Percentiles rank a stretch among this genome's conserved stretches.
Evolutionary conservation across 768 basidiomycete genomes (phyloP).

Genomic region (Lactarius evosmus): DNA sequence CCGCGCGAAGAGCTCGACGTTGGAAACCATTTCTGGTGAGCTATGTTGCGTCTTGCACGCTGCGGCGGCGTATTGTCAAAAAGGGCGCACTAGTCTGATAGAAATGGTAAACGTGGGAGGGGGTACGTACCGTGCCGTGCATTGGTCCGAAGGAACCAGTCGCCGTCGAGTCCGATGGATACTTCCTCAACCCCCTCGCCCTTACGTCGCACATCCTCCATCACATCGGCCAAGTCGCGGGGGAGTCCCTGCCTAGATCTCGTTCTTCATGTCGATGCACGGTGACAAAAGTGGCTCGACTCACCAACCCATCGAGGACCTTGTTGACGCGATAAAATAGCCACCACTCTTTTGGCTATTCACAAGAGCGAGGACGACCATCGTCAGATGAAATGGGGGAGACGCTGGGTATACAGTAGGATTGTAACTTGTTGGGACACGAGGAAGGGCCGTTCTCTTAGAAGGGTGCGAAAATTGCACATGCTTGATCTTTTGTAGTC

Average conservation of each 20-base stretch:
- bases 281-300: neutral
- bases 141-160: constrained; percentile 22
- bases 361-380: constrained; percentile 10
- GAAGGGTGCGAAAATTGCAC: neutral
- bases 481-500: neutral
- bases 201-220: constrained; percentile 7
- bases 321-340: constrained; percentile 10
- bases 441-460: neutral
- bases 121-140: constrained; percentile 13
- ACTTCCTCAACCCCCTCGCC: constrained; percentile 15
- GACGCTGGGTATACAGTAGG: neutral
- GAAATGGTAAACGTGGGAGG: neutral
- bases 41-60: constrained; percentile 13
- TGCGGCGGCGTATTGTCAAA: neutral
- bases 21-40: neutral
- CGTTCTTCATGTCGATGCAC: neutral
- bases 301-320: constrained; percentile 11
- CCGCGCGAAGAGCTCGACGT: constrained; percentile 13
- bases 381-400: neutral
- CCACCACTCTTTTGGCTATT: neutral
- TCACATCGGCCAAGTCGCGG: constrained; percentile 9
- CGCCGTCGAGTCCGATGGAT: constrained; percentile 19
- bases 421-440: neutral
- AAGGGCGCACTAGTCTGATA: neutral
- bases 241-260: constrained; percentile 15